Evolutionary conservation across 2,329 filamentous ascomycete genomes (phyloP).

Genomic region (Xylaria polymorpha): DNA sequence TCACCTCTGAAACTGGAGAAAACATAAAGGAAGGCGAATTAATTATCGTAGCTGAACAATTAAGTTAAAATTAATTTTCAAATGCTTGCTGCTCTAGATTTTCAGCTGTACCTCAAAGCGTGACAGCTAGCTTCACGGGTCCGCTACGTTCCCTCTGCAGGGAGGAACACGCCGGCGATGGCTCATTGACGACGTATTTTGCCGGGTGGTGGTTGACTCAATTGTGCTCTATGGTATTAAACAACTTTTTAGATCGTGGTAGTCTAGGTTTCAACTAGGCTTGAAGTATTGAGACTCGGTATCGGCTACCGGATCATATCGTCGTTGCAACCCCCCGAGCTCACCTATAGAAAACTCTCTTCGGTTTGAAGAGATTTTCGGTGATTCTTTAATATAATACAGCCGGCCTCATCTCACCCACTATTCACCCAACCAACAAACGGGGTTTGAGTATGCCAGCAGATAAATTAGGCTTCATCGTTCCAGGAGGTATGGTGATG

Average conservation of each 20-base stretch:
- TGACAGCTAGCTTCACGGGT: neutral
- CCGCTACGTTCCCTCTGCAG: too few relatives aligned
- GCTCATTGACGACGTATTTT: too few relatives aligned
- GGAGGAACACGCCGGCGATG: too few relatives aligned
- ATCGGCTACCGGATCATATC: neutral
- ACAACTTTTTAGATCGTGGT: neutral
- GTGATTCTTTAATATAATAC: neutral
- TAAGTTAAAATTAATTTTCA: neutral
- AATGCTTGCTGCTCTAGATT: neutral
- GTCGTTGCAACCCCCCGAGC: neutral
- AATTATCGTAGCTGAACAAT: neutral
- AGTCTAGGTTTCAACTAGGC: neutral
- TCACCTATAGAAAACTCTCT: neutral
- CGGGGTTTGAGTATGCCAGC: neutral
- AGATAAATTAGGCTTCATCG: neutral
- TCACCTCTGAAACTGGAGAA: neutral
- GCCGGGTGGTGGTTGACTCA: too few relatives aligned
- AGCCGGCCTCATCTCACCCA: neutral
- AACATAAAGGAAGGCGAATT: neutral
- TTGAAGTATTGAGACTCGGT: neutral
- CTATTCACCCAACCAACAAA: neutral
- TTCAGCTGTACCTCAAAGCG: neutral
- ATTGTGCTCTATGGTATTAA: too few relatives aligned
- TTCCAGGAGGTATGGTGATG: too few relatives aligned
- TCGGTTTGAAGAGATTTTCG: neutral